A percentile compares a stretch with the other conserved stretches of the same genome.
Evolutionary conservation across 495 filamentous ascomycete genomes (phyloP).

Genomic region (Xylaria acuta): DNA sequence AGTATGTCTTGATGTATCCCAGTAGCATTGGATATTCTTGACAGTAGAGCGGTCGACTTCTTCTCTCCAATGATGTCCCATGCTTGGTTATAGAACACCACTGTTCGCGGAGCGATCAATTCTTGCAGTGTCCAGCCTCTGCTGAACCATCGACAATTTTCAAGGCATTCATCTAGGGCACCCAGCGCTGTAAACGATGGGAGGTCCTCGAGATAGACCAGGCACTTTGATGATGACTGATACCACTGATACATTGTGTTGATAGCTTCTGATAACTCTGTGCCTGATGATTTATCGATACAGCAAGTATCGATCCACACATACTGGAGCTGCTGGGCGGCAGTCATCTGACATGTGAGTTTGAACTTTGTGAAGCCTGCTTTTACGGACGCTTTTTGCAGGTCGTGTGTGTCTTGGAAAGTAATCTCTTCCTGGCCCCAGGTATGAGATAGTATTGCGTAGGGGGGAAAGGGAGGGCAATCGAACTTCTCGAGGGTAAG

Average conservation of each 20-base stretch:
- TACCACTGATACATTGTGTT: neutral
- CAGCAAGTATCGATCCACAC: constrained; percentile 2
- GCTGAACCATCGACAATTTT: neutral
- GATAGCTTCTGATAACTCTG: neutral
- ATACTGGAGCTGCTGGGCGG: neutral
- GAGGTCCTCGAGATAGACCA: neutral
- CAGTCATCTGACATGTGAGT: neutral
- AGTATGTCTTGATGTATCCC: neutral
- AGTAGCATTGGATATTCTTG: neutral
- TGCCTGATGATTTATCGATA: neutral
- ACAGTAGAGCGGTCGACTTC: neutral
- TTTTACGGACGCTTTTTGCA: neutral
- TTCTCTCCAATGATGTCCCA: neutral
- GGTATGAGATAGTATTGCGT: neutral
- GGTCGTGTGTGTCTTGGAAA: neutral
- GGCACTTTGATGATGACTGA: neutral
- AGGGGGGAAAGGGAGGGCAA: neutral
- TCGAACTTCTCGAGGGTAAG: neutral
- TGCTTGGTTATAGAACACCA: neutral
- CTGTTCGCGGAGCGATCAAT: neutral
- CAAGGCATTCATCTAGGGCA: neutral
- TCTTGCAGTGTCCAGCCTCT: neutral
- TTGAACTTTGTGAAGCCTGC: neutral
- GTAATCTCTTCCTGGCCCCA: neutral
- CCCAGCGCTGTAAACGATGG: neutral